Evolutionary conservation across 768 basidiomycete genomes (phyloP).

Genomic region (Boletus huronensis): DNA sequence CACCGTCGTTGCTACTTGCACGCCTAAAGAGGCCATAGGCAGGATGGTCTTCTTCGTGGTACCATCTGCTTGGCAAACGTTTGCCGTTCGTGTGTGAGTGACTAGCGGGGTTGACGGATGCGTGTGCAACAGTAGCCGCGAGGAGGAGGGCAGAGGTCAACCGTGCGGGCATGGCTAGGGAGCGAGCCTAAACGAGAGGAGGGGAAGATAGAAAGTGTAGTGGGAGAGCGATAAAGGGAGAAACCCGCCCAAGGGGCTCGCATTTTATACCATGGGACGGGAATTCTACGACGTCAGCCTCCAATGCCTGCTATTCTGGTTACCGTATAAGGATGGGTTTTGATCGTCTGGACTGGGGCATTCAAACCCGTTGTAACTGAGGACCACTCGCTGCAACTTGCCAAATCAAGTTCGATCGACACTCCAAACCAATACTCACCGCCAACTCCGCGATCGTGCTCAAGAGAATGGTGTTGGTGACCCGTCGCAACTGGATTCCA

Average conservation of each 20-base stretch:
- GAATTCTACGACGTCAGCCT: constrained; percentile 26
- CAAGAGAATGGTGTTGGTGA: no score
- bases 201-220: constrained; percentile 29
- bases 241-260: background rate
- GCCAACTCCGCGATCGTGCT: background rate
- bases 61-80: constrained; percentile 46
- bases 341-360: constrained; percentile 7
- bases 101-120: constrained; percentile 16
- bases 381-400: background rate
- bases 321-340: constrained; percentile 10
- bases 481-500: constrained; percentile 12
- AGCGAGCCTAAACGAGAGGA: constrained; percentile 38
- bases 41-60: constrained; percentile 57
- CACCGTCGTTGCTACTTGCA: constrained; percentile 40
- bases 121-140: constrained; percentile 21
- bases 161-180: constrained; percentile 23
- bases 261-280: constrained; percentile 27
- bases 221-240: constrained; percentile 7
- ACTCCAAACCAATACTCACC: constrained; percentile 16
- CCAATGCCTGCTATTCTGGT: constrained; percentile 12
- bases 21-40: constrained; percentile 63
- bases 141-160: constrained; percentile 26
- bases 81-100: constrained; percentile 18
- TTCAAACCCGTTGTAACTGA: background rate
- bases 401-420: constrained; percentile 22